Conservation (phyloP, 352 stramenopile species). For the Plasmopara viticola region DNA sequence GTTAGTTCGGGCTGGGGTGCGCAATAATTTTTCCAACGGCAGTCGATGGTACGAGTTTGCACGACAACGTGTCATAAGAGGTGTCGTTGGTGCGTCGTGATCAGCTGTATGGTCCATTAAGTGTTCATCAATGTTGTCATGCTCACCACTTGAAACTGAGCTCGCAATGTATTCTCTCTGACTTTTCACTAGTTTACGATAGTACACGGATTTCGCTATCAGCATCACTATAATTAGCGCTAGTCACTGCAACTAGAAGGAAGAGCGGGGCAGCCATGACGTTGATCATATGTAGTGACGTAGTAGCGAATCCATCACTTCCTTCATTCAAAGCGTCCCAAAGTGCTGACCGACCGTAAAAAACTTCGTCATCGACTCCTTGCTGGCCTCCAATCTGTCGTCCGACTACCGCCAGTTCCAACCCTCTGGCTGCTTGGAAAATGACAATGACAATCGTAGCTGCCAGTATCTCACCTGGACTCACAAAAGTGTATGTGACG, state of each 20-base stretch:
- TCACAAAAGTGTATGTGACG: conserved; percentile 34
- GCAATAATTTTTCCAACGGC: conserved; percentile 44
- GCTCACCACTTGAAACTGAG: conserved; percentile 11
- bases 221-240: conserved; percentile 18
- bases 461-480: conserved; percentile 29
- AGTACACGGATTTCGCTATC: conserved; percentile 15
- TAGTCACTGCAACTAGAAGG: conserved; percentile 29
- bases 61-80: conserved; percentile 10
- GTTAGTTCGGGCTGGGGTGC: conserved; percentile 39
- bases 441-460: conserved; percentile 22
- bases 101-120: conserved; percentile 5
- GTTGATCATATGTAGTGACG: conserved; percentile 15
- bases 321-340: conserved; percentile 50
- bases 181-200: conserved; percentile 1
- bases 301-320: conserved; percentile 36
- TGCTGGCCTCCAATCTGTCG: conserved; percentile 36
- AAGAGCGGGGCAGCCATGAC: conserved; percentile 32
- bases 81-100: conserved; percentile 3
- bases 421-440: conserved; percentile 20
- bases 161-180: conserved; percentile 7
- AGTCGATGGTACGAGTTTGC: conserved; percentile 35
- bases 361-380: conserved; percentile 25
- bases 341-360: conserved; percentile 25
- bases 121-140: conserved; percentile 17
- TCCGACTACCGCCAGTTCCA: conserved; percentile 25